phyloP scores from a whole-genome alignment of 495 filamentous ascomycete genomes.

The Lindgomyces ingoldianus region DNA sequence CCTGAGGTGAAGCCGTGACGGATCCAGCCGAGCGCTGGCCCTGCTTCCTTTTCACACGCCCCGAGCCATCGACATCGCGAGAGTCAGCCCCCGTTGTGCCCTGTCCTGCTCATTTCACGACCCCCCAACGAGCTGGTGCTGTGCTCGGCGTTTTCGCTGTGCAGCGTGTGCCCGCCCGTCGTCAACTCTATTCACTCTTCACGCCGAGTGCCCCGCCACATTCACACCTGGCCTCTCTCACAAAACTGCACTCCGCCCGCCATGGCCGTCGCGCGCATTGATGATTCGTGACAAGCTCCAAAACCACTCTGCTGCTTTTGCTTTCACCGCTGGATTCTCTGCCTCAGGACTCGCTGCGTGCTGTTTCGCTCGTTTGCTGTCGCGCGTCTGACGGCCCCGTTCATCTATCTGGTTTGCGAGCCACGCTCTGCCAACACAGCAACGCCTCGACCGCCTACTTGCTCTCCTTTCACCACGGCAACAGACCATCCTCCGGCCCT shows the following conservation, averaged over 20 bases:
- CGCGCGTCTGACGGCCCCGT: slow-evolving; percentile 19
- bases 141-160: slow-evolving; percentile 1
- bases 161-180: not conserved
- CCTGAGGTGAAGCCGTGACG: slow-evolving; percentile 4
- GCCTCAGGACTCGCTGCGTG: slow-evolving; percentile 4
- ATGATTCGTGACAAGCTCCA: slow-evolving; percentile 12
- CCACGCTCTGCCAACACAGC: slow-evolving; percentile 34
- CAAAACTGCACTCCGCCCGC: slow-evolving; percentile 5
- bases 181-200: not conserved
- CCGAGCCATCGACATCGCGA: slow-evolving; percentile 4
- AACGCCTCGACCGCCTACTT: slow-evolving; percentile 27
- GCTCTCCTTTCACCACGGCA: slow-evolving; percentile 28
- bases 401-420: slow-evolving; percentile 26
- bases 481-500: slow-evolving; percentile 28
- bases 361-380: slow-evolving; percentile 31
- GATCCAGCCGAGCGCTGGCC: slow-evolving; percentile 21
- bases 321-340: slow-evolving; percentile 8
- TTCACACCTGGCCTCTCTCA: slow-evolving; percentile 25
- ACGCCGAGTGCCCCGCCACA: slow-evolving; percentile 25
- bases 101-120: slow-evolving; percentile 31
- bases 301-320: not conserved
- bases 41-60: slow-evolving; percentile 7
- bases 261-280: slow-evolving; percentile 13
- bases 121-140: not conserved
- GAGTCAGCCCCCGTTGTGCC: not conserved